A percentile compares a stretch with the other conserved stretches of the same genome.
Evolutionary conservation across 768 basidiomycete genomes (phyloP).

Genomic region (Antrodiella citrinella): DNA sequence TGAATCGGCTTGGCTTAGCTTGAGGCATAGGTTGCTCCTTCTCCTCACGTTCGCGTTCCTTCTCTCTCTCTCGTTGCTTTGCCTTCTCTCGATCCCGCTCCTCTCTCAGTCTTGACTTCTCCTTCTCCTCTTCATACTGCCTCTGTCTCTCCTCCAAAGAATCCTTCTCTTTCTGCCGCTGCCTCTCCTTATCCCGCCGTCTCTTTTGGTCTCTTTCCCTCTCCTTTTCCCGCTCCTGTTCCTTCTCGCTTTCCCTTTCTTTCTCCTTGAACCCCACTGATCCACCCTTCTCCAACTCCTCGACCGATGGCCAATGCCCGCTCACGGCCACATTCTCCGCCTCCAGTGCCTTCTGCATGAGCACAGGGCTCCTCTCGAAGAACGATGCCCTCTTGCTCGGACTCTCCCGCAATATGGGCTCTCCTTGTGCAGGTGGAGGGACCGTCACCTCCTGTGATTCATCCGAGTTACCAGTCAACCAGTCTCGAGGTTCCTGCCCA

Average conservation of each 20-base stretch:
- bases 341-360: constrained; percentile 22
- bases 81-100: neutral
- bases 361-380: constrained; percentile 38
- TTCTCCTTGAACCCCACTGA: constrained; percentile 5
- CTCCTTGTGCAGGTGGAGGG: constrained; percentile 12
- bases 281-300: constrained; percentile 4
- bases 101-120: neutral
- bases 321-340: constrained; percentile 14
- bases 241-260: constrained; percentile 7
- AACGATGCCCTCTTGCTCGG: constrained; percentile 68
- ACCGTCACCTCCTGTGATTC: constrained; percentile 8
- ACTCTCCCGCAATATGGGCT: constrained; percentile 56
- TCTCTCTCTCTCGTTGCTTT: neutral
- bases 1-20: constrained; percentile 1
- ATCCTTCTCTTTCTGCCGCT: constrained; percentile 5
- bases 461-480: constrained; percentile 67
- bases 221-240: constrained; percentile 5
- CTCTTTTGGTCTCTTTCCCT: neutral
- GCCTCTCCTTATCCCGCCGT: constrained; percentile 8
- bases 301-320: constrained; percentile 1
- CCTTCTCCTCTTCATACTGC: neutral
- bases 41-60: neutral
- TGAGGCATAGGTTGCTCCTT: neutral
- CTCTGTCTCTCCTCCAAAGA: neutral
- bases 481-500: constrained; percentile 39